Evolutionary conservation across 768 basidiomycete genomes (phyloP).

Genomic region (Daedaleopsis nitida): DNA sequence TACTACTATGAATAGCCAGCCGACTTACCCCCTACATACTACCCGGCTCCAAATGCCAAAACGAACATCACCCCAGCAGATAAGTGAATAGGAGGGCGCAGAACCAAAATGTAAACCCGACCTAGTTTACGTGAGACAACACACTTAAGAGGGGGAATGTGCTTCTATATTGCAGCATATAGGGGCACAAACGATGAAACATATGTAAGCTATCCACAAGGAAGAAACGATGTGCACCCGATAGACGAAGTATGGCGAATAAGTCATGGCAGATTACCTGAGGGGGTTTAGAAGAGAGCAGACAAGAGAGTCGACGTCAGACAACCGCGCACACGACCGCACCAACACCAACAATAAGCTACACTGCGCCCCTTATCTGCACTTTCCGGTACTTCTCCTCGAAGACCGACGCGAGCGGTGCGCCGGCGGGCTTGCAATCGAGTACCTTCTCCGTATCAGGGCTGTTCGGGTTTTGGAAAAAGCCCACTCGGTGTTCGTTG

Average conservation of each 20-base stretch:
- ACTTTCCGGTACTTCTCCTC: constrained; percentile 86
- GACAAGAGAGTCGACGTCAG: not conserved
- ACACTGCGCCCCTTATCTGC: constrained; percentile 92
- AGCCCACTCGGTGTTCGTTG: constrained; percentile 62
- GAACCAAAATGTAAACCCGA: too few relatives aligned
- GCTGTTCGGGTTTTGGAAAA: constrained; percentile 64
- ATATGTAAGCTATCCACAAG: not conserved
- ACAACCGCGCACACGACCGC: not conserved
- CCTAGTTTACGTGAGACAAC: too few relatives aligned
- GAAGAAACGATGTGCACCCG: not conserved
- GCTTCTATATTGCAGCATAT: not conserved
- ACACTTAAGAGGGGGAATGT: too few relatives aligned
- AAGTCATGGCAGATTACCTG: not conserved
- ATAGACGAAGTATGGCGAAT: not conserved
- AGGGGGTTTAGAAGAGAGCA: not conserved
- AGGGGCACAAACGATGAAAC: not conserved
- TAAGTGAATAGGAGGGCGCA: too few relatives aligned
- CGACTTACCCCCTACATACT: too few relatives aligned
- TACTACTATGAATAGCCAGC: too few relatives aligned
- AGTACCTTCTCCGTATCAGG: constrained; percentile 65
- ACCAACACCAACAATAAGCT: constrained; percentile 17
- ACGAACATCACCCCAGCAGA: too few relatives aligned
- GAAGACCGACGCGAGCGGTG: constrained; percentile 60
- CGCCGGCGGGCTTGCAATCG: constrained; percentile 68
- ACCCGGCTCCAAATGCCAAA: too few relatives aligned